Percentiles rank a stretch among this genome's conserved stretches.
These are phyloP conservation scores for Yarrowia phangngaensis DNA, from an alignment of 805 yeast species.

Conservation along the genomic window DNA sequence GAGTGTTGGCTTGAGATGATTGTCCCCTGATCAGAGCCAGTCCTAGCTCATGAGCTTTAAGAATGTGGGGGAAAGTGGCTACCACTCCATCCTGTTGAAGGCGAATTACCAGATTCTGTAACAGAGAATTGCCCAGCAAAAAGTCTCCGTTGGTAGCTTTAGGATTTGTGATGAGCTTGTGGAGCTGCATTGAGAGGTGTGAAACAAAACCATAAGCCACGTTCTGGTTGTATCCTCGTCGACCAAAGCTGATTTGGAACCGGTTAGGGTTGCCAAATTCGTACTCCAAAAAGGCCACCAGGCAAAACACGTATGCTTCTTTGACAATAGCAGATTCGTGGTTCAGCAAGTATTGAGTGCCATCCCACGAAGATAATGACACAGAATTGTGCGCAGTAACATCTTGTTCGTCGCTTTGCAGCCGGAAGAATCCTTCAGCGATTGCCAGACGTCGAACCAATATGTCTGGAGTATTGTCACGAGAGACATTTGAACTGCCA, in stretches of 20 bases:
- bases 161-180: slow-evolving; percentile 10
- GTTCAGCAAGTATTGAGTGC: slow-evolving; percentile 36
- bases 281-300: slow-evolving; percentile 32
- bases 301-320: slow-evolving; percentile 32
- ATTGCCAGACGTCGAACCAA: slow-evolving; percentile 11
- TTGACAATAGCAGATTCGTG: slow-evolving; percentile 32
- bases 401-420: slow-evolving; percentile 23
- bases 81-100: slow-evolving; percentile 26
- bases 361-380: slow-evolving; percentile 36
- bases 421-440: slow-evolving; percentile 31
- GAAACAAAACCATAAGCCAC: slow-evolving; percentile 21
- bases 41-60: slow-evolving; percentile 16
- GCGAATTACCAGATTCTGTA: slow-evolving; percentile 13
- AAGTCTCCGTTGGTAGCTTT: slow-evolving; percentile 24
- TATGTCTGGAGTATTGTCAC: slow-evolving; percentile 10
- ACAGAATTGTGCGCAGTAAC: slow-evolving; percentile 26
- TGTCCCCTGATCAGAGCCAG: slow-evolving; percentile 13
- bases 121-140: slow-evolving; percentile 13
- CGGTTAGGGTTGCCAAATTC: slow-evolving; percentile 23
- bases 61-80: slow-evolving; percentile 15
- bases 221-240: slow-evolving; percentile 14
- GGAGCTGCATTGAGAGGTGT: slow-evolving; percentile 5
- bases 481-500: slow-evolving; percentile 7
- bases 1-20: slow-evolving; percentile 16
- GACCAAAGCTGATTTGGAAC: slow-evolving; percentile 8